These are phyloP conservation scores for Pneumocystis carinii DNA, from an alignment of 1,139 yeast species.

Conservation along the genomic window DNA sequence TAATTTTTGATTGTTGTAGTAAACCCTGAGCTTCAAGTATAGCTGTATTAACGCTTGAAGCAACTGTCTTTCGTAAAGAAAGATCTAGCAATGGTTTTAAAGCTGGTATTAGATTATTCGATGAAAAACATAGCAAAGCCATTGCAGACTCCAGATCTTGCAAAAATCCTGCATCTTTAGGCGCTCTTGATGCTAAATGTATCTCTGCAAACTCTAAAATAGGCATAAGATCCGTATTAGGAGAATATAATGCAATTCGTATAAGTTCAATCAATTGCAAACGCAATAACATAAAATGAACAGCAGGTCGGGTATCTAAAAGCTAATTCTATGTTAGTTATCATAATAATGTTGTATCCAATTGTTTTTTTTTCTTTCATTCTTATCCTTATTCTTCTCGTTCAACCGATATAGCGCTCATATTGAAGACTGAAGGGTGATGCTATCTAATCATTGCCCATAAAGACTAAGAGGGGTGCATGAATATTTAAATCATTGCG, in stretches of 20 bases:
- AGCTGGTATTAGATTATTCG: conserved; percentile 19
- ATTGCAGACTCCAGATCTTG: conserved; percentile 27
- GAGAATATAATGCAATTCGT: conserved; percentile 18
- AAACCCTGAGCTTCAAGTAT: conserved; percentile 24
- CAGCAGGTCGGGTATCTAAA: conserved; percentile 23
- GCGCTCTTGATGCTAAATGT: conserved; percentile 26
- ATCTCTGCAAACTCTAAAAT: conserved; percentile 27
- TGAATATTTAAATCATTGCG: conserved; percentile 18
- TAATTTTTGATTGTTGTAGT: conserved; percentile 24
- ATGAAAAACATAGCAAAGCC: conserved; percentile 30
- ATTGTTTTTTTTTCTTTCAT: neutral
- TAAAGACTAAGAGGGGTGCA: conserved; percentile 19
- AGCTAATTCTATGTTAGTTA: conserved; percentile 14
- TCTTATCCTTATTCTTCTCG: too few relatives aligned
- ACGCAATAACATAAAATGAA: conserved; percentile 26
- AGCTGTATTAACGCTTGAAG: conserved; percentile 26
- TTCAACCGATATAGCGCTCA: conserved; percentile 12
- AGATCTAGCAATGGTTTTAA: conserved; percentile 24
- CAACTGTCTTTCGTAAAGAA: conserved; percentile 24
- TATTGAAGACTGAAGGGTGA: conserved; percentile 20
- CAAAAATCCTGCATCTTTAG: conserved; percentile 20
- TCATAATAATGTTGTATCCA: neutral
- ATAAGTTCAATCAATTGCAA: conserved; percentile 29
- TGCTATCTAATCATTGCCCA: conserved; percentile 15
- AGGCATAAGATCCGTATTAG: conserved; percentile 19